Conservation (phyloP, 73 alveolate species). For the Symbiodinium pilosum region DNA sequence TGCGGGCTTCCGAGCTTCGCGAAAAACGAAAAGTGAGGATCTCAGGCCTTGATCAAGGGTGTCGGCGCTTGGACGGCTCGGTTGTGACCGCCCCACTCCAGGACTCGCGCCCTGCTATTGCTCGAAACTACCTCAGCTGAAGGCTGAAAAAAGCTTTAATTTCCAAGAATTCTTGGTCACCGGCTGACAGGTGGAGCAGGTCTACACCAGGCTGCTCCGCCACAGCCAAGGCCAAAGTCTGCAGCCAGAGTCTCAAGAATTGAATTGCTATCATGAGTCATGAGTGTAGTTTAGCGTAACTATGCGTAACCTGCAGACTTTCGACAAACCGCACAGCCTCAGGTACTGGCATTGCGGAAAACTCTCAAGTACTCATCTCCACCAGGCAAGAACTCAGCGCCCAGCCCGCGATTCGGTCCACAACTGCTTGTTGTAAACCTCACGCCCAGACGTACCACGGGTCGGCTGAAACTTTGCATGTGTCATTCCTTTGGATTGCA, state of each 20-base stretch:
- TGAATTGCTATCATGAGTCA: too few relatives aligned
- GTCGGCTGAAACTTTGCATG: neutral
- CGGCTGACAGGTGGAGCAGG: slow-evolving; percentile 22
- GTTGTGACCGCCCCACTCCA: slow-evolving; percentile 90
- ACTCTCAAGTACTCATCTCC: too few relatives aligned
- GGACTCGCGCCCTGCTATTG: slow-evolving; percentile 29
- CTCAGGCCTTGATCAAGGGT: slow-evolving; percentile 58
- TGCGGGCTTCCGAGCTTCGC: neutral
- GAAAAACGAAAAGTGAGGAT: neutral
- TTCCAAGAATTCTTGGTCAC: neutral
- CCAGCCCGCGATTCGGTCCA: slow-evolving; percentile 45
- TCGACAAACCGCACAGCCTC: slow-evolving; percentile 56
- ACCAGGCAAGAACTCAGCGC: neutral
- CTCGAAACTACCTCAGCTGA: slow-evolving; percentile 36
- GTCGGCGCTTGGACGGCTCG: slow-evolving; percentile 6
- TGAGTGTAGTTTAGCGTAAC: neutral
- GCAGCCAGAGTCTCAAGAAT: too few relatives aligned
- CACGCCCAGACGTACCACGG: neutral
- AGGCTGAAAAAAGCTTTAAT: neutral
- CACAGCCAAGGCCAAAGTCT: slow-evolving; percentile 71
- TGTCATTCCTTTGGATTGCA: neutral
- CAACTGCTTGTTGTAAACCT: slow-evolving; percentile 85
- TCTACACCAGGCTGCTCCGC: slow-evolving; percentile 67
- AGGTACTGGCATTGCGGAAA: too few relatives aligned
- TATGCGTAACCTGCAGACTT: slow-evolving; percentile 24